A percentile compares a stretch with the other conserved stretches of the same genome.
These are phyloP conservation scores for Penicillium arizonense DNA, from an alignment of 495 filamentous ascomycete species.

Conservation along the genomic window DNA sequence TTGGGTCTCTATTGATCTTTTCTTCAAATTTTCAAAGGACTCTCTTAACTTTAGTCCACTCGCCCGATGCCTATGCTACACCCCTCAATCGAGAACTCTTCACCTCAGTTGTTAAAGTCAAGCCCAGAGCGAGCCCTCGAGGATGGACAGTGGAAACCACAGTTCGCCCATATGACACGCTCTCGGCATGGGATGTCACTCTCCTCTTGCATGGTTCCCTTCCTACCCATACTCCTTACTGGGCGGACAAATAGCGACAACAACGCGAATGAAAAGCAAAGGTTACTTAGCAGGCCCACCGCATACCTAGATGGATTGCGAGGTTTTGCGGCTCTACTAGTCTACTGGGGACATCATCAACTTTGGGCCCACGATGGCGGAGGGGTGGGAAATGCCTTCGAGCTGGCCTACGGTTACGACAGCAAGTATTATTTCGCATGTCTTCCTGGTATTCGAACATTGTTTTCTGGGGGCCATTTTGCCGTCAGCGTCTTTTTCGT, in stretches of 20 bases:
- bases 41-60: not conserved
- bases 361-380: conserved; percentile 31
- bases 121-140: not conserved
- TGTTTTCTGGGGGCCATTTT: conserved; percentile 46
- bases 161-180: not conserved
- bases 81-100: not conserved
- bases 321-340: conserved; percentile 53
- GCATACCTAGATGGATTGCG: conserved; percentile 53
- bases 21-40: not conserved
- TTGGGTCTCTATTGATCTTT: not conserved
- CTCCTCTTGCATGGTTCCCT: conserved; percentile 1
- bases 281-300: conserved; percentile 24
- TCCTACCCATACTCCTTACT: not conserved
- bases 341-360: conserved; percentile 43
- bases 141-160: not conserved
- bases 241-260: conserved; percentile 23
- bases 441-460: conserved; percentile 40
- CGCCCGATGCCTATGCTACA: not conserved
- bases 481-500: conserved; percentile 61
- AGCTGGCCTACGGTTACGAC: conserved; percentile 31
- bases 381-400: conserved; percentile 20
- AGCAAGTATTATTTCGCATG: conserved; percentile 27
- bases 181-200: not conserved
- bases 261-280: conserved; percentile 12
- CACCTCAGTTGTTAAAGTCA: not conserved